phyloP scores from a whole-genome alignment of 352 stramenopile species.

The Phytopythium cucurbitacearum region DNA sequence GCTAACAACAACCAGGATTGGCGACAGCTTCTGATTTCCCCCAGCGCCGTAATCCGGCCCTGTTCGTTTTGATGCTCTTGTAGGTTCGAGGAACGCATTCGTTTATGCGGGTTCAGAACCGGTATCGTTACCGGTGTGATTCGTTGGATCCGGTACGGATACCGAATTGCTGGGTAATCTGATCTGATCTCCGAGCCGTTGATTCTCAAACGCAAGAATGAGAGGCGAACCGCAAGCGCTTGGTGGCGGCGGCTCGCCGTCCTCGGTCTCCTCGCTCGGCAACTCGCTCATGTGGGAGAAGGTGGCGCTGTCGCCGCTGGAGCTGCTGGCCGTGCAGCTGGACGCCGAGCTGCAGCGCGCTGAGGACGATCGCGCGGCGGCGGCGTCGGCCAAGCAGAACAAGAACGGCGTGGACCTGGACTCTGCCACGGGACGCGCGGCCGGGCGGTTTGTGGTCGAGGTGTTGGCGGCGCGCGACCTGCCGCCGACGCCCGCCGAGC shows the following conservation, averaged over 20 bases:
- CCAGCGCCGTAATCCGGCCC: too few species aligned
- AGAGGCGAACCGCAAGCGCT: slow-evolving; percentile 10
- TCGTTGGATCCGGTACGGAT: not conserved
- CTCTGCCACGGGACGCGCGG: slow-evolving; percentile 46
- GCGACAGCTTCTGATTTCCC: too few species aligned
- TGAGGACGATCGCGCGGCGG: slow-evolving; percentile 26
- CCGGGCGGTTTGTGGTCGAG: slow-evolving; percentile 42
- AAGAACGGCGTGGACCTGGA: slow-evolving; percentile 75
- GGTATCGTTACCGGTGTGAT: too few species aligned
- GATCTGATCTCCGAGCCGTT: not conserved
- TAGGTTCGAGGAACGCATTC: too few species aligned
- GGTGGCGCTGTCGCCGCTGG: slow-evolving; percentile 65
- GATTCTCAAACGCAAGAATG: slow-evolving; percentile 12
- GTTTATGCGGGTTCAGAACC: too few species aligned
- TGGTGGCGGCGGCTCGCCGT: slow-evolving; percentile 12
- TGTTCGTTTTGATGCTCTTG: too few species aligned
- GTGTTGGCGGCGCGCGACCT: slow-evolving; percentile 42
- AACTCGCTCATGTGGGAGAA: slow-evolving; percentile 78
- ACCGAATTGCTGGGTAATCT: not conserved
- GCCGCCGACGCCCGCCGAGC: slow-evolving; percentile 18
- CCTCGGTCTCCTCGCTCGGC: slow-evolving; percentile 35
- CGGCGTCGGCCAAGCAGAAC: slow-evolving; percentile 47
- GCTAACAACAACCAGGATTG: too few species aligned
- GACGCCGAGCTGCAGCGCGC: slow-evolving; percentile 64
- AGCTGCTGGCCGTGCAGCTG: slow-evolving; percentile 65